Percentiles rank a stretch among this genome's conserved stretches.
Conservation (phyloP, 2,329 filamentous ascomycete species). For the Hypoxylon rubiginosum region DNA sequence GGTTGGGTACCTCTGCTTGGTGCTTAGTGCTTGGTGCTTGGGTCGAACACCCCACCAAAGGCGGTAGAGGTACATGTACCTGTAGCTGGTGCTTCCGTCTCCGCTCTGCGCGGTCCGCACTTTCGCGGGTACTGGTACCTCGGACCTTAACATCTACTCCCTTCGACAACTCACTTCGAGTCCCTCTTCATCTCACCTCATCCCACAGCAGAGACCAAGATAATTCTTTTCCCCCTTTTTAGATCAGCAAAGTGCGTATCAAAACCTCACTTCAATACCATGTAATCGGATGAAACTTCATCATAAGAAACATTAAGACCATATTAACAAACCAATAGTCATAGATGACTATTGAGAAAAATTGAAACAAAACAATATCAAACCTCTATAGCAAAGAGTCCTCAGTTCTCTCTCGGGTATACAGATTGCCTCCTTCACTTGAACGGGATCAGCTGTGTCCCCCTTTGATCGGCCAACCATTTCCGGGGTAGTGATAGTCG, state of each 20-base stretch:
- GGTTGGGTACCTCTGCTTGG: slow-evolving; percentile 35
- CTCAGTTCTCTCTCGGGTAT: not conserved
- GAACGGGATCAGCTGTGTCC: slow-evolving; percentile 29
- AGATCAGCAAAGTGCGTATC: slow-evolving; percentile 18
- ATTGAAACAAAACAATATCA: slow-evolving; percentile 35
- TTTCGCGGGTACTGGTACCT: slow-evolving; percentile 40
- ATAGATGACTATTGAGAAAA: slow-evolving; percentile 25
- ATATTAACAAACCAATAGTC: slow-evolving; percentile 23
- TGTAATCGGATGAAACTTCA: not conserved
- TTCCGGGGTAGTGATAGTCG: slow-evolving; percentile 22
- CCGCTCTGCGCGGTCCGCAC: slow-evolving; percentile 27
- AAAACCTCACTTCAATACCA: not conserved
- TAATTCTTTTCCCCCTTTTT: slow-evolving; percentile 15
- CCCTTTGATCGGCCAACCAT: slow-evolving; percentile 24
- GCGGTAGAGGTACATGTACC: slow-evolving; percentile 12
- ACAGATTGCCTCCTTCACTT: slow-evolving; percentile 27
- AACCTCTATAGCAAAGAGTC: slow-evolving; percentile 19
- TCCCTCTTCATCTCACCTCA: slow-evolving; percentile 37
- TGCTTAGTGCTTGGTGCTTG: too few species aligned
- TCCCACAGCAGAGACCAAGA: slow-evolving; percentile 7
- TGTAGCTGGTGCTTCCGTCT: slow-evolving; percentile 24
- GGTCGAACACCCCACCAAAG: slow-evolving; percentile 26
- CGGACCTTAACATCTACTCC: slow-evolving; percentile 33
- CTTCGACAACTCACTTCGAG: slow-evolving; percentile 11
- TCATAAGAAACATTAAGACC: slow-evolving; percentile 5